These are phyloP conservation scores for Parachaetomium inaequale DNA, from an alignment of 495 filamentous ascomycete species.

Conservation along the genomic window DNA sequence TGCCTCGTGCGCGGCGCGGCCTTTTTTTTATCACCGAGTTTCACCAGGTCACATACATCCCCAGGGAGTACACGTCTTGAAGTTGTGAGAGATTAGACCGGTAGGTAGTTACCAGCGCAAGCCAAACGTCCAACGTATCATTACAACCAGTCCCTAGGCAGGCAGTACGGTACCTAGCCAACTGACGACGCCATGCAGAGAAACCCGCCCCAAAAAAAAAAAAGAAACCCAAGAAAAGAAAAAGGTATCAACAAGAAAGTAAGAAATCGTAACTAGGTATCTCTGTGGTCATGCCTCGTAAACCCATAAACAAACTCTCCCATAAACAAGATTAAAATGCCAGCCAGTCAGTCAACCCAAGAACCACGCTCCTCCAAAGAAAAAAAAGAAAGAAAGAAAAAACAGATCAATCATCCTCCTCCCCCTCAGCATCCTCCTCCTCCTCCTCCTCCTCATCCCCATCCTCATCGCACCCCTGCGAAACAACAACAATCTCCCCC, in stretches of 20 bases:
- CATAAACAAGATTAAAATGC: background rate
- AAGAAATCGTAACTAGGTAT: slow-evolving; percentile 3
- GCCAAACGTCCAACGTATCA: background rate
- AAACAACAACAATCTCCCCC: slow-evolving; percentile 11
- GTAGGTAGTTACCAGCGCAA: background rate
- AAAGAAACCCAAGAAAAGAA: background rate
- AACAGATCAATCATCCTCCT: background rate
- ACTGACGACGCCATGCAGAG: background rate
- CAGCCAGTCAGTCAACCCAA: background rate
- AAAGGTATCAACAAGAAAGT: background rate
- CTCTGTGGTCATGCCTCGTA: slow-evolving; percentile 6
- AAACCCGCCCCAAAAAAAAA: background rate
- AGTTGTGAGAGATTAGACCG: background rate
- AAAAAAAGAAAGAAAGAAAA: slow-evolving; percentile 3
- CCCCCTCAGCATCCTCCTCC: slow-evolving; percentile 1
- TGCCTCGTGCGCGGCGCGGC: background rate
- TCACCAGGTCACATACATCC: too few species aligned
- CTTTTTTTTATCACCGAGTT: too few species aligned
- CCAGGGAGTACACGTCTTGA: too few species aligned
- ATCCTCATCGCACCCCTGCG: background rate
- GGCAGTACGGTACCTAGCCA: background rate
- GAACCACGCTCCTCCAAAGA: background rate
- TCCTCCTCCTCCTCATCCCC: slow-evolving; percentile 20
- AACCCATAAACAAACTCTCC: background rate
- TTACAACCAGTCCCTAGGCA: background rate